Percentiles rank a stretch among this genome's conserved stretches.
Conservation (phyloP, 495 filamentous ascomycete genomes). For the Aspergillus ellipticus region DNA sequence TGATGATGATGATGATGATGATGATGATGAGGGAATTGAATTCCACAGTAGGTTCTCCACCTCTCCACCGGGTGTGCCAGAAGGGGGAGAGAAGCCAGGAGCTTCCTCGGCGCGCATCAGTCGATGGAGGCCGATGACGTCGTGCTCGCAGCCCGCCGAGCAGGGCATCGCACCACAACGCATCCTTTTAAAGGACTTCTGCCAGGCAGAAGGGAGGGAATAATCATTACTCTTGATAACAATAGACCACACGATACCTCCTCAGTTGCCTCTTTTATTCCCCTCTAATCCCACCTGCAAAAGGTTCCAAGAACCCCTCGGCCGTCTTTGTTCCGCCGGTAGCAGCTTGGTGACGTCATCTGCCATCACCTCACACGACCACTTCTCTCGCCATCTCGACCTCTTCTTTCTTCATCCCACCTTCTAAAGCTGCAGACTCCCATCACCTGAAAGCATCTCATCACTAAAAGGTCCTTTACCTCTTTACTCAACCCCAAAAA, state of each 20-base stretch:
- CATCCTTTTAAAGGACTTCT: not conserved
- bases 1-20: not conserved
- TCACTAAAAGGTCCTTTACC: no score
- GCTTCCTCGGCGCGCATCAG: not conserved
- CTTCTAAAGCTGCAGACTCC: not conserved
- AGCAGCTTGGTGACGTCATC: constrained; percentile 31
- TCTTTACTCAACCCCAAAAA: constrained; percentile 11
- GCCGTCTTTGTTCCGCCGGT: not conserved
- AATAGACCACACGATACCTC: not conserved
- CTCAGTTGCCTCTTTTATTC: not conserved
- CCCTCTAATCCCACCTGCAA: no score
- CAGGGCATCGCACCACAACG: not conserved
- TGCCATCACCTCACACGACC: constrained; percentile 3
- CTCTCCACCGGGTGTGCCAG: not conserved
- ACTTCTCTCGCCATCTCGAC: constrained; percentile 18
- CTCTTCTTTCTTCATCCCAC: constrained; percentile 5
- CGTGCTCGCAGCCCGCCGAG: not conserved
- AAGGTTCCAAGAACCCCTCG: not conserved
- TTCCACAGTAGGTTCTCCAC: not conserved
- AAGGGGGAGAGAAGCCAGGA: not conserved
- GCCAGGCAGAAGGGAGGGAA: not conserved
- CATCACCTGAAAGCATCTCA: no score
- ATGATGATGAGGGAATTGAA: not conserved
- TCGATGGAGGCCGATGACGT: not conserved
- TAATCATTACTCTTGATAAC: not conserved